These are phyloP conservation scores for Amniculicola lignicola DNA, from an alignment of 495 filamentous ascomycete genomes.

Conservation along the genomic window DNA sequence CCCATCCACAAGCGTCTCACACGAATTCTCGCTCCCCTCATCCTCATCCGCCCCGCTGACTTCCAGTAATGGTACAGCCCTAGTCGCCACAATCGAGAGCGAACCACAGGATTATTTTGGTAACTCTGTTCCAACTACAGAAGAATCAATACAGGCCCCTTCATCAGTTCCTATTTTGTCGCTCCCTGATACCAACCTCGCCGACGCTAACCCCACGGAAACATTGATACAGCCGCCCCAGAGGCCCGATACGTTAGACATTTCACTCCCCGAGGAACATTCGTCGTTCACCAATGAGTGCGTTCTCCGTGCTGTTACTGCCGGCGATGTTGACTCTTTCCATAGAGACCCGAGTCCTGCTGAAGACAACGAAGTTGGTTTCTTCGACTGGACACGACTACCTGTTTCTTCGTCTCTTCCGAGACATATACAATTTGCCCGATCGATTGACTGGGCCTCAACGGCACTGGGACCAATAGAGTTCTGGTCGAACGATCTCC, in stretches of 20 bases:
- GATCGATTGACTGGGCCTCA: slow-evolving; percentile 61
- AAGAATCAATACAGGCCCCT: background rate
- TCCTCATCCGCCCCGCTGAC: background rate
- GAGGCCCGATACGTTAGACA: slow-evolving; percentile 7
- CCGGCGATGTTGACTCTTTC: slow-evolving; percentile 42
- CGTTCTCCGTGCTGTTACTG: slow-evolving; percentile 35
- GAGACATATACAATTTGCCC: slow-evolving; percentile 62
- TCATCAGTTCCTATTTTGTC: background rate
- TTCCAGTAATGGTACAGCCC: background rate
- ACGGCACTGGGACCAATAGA: slow-evolving; percentile 66
- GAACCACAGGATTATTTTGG: slow-evolving; percentile 53
- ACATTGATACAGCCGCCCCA: background rate
- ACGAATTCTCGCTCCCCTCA: slow-evolving; percentile 18
- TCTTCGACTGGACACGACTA: slow-evolving; percentile 69
- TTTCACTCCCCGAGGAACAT: slow-evolving; percentile 16
- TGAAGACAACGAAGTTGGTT: slow-evolving; percentile 31
- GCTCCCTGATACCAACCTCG: background rate
- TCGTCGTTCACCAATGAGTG: slow-evolving; percentile 36
- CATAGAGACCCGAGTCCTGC: slow-evolving; percentile 15
- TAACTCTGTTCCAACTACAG: slow-evolving; percentile 23
- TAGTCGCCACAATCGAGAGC: background rate
- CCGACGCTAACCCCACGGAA: background rate
- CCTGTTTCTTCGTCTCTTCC: slow-evolving; percentile 55
- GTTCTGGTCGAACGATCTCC: slow-evolving; percentile 58
- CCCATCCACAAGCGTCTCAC: slow-evolving; percentile 23